phyloP scores from a whole-genome alignment of 2,329 filamentous ascomycete species.

The Penicillium sp. region DNA sequence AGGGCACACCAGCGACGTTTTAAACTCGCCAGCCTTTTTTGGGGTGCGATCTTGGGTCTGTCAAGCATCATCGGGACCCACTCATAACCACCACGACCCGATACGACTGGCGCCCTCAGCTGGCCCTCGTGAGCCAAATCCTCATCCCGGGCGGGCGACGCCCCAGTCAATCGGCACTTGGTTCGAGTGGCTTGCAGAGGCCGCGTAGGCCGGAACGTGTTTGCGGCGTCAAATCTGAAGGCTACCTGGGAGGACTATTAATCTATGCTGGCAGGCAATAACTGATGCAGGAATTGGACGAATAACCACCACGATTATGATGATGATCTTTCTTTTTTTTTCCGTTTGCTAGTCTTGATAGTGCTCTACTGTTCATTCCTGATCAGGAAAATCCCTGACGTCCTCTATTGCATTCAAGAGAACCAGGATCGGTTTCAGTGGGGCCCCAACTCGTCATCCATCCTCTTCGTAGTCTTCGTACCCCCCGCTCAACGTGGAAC shows the following conservation, averaged over 20 bases:
- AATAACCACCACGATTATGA: background rate
- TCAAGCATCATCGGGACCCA: constrained; percentile 2
- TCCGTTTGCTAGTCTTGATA: background rate
- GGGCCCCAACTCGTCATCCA: constrained; percentile 20
- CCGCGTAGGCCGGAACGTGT: background rate
- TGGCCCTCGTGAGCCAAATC: background rate
- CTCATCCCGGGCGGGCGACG: constrained; percentile 4
- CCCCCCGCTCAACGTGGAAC: constrained; percentile 3
- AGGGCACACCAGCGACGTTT: constrained; percentile 10
- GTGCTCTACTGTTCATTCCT: background rate
- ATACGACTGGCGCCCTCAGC: background rate
- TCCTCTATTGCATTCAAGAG: background rate
- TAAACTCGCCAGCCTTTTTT: constrained; percentile 6
- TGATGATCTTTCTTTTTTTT: background rate
- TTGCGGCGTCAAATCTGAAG: background rate
- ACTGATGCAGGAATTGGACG: background rate
- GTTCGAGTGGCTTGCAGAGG: constrained; percentile 1
- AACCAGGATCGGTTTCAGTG: constrained; percentile 8
- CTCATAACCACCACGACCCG: background rate
- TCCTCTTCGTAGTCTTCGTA: constrained; percentile 6
- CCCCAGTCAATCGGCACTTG: constrained; percentile 13
- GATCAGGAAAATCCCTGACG: background rate
- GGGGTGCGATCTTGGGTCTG: background rate
- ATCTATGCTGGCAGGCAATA: background rate
- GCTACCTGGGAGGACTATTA: background rate